Percentiles rank a stretch among this genome's conserved stretches.
Conservation (phyloP, 208 protist species). For the Crithidia mellificae region DNA sequence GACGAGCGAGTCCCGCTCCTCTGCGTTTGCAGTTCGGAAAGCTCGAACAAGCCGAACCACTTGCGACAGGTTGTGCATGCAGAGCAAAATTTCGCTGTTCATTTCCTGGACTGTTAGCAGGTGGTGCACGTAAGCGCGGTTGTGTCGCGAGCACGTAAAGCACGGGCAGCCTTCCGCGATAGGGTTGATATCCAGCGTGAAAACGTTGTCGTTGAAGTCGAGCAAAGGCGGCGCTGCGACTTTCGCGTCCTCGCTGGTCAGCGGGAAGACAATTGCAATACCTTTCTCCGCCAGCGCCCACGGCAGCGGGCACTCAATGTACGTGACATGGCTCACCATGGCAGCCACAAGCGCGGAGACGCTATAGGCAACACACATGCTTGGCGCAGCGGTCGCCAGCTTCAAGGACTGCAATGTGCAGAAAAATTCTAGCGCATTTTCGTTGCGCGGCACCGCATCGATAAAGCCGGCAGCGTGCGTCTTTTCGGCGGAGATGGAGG, state of each 20-base stretch:
- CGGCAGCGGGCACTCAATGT: conserved; percentile 73
- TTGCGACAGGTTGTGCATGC: conserved; percentile 76
- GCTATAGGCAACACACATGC: conserved; percentile 50
- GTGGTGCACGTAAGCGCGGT: conserved; percentile 84
- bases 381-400: conserved; percentile 7
- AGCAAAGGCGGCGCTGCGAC: conserved; percentile 33
- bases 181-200: conserved; percentile 63
- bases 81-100: conserved; percentile 81
- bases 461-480: conserved; percentile 25
- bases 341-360: conserved; percentile 53
- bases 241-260: background rate
- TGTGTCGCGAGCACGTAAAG: conserved; percentile 80
- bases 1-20: conserved; percentile 35
- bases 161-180: conserved; percentile 60
- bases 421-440: conserved; percentile 41
- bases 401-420: conserved; percentile 34
- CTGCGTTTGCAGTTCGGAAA: conserved; percentile 17
- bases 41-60: conserved; percentile 43
- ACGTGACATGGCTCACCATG: conserved; percentile 43
- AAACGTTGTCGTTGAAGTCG: conserved; percentile 77
- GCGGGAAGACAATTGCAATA: conserved; percentile 48
- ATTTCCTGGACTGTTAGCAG: conserved; percentile 90
- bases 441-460: conserved; percentile 41
- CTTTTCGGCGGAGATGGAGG: conserved; percentile 29
- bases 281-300: conserved; percentile 79